Evolutionary conservation across 805 yeast genomes (phyloP).

Genomic region (Yarrowia yakushimensis): DNA sequence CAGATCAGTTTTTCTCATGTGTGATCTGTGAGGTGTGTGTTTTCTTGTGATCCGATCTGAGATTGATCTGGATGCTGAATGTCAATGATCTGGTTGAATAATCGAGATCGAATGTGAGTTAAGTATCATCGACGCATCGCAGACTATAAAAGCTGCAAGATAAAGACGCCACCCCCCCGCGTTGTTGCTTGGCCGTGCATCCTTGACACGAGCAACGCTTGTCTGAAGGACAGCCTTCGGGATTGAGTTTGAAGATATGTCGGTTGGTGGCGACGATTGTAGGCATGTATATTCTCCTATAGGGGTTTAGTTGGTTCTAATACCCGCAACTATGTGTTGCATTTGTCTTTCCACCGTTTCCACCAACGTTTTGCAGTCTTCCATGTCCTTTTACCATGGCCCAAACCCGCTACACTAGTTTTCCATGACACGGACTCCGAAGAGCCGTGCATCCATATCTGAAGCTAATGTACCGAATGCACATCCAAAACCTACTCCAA

Average conservation of each 20-base stretch:
- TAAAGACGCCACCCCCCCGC: not conserved
- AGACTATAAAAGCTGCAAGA: not conserved
- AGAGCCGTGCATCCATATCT: constrained; percentile 20
- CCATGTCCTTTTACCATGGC: too few relatives aligned
- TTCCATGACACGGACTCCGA: not conserved
- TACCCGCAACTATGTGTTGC: too few relatives aligned
- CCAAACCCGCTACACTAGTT: not conserved
- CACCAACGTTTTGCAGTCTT: too few relatives aligned
- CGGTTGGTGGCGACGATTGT: not conserved
- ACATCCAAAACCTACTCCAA: constrained; percentile 7
- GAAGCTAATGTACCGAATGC: constrained; percentile 14
- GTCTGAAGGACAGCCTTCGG: not conserved
- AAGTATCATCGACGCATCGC: not conserved
- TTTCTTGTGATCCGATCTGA: not conserved
- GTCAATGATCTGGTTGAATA: not conserved
- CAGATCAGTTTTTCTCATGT: not conserved
- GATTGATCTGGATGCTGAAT: not conserved
- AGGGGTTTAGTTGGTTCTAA: too few relatives aligned
- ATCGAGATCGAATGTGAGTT: too few relatives aligned
- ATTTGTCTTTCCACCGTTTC: too few relatives aligned
- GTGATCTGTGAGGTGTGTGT: not conserved
- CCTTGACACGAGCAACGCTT: not conserved
- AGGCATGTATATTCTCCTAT: too few relatives aligned
- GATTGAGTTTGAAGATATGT: not conserved
- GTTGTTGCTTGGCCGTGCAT: not conserved